Percentiles rank a stretch among this genome's conserved stretches.
phyloP scores from a whole-genome alignment of 192 early-diverging fungal species.

The Umbelopsis sp. region DNA sequence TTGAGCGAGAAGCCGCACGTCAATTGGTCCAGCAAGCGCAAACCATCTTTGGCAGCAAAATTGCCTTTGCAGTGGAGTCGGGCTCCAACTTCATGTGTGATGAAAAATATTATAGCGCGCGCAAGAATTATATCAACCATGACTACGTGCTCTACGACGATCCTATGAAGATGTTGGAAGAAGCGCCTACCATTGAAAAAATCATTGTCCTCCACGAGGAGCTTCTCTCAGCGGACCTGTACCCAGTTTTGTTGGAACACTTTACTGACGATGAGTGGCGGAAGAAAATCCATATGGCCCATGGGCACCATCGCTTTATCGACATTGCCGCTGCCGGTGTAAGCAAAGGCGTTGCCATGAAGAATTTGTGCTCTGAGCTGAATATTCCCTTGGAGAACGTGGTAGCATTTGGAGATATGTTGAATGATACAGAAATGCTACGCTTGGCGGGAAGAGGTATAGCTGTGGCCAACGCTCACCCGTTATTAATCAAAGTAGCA shows the following conservation, averaged over 20 bases:
- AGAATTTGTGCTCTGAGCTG: slow-evolving; percentile 28
- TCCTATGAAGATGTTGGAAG: not conserved
- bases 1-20: not conserved
- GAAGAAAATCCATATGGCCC: not conserved
- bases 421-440: slow-evolving; percentile 49
- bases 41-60: not conserved
- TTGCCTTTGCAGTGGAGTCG: slow-evolving; percentile 1
- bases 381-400: slow-evolving; percentile 30
- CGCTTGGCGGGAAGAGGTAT: slow-evolving; percentile 40
- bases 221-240: not conserved
- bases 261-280: not conserved
- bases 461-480: slow-evolving; percentile 45
- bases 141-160: not conserved
- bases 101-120: not conserved
- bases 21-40: not conserved
- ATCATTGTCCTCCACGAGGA: slow-evolving; percentile 1
- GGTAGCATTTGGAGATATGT: slow-evolving; percentile 43
- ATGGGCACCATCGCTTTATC: slow-evolving; percentile 31
- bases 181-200: not conserved
- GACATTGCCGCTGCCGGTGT: slow-evolving; percentile 43
- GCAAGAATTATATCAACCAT: not conserved
- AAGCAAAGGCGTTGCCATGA: slow-evolving; percentile 41
- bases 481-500: slow-evolving; percentile 34
- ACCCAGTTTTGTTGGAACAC: not conserved
- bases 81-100: not conserved